phyloP scores from a whole-genome alignment of 495 filamentous ascomycete species.

The Cenococcum geophilum region DNA sequence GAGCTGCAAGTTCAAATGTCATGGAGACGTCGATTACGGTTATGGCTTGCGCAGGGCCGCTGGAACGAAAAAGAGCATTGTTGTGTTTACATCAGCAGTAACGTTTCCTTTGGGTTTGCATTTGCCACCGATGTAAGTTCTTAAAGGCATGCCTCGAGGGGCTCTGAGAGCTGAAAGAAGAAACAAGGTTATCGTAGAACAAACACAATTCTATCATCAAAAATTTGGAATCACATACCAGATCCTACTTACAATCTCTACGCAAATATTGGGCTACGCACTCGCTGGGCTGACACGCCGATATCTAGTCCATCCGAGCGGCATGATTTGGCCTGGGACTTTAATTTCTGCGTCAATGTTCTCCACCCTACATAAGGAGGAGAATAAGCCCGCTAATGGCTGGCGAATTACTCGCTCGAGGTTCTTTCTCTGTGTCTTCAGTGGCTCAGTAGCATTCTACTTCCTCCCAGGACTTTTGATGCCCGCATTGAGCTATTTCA shows the following conservation, averaged over 20 bases:
- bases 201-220: conserved; percentile 81
- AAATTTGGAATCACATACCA: conserved; percentile 68
- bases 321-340: conserved; percentile 90
- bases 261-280: conserved; percentile 77
- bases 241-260: conserved; percentile 72
- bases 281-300: conserved; percentile 74
- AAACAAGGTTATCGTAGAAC: conserved; percentile 67
- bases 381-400: conserved; percentile 73
- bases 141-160: neutral
- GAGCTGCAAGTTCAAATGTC: conserved; percentile 8
- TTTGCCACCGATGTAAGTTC: conserved; percentile 64
- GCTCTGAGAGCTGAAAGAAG: neutral
- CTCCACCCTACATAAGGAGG: conserved; percentile 74
- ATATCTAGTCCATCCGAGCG: conserved; percentile 73
- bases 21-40: conserved; percentile 45
- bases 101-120: conserved; percentile 85
- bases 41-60: conserved; percentile 71
- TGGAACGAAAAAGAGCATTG: conserved; percentile 88
- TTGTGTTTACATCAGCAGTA: conserved; percentile 83
- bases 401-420: conserved; percentile 76
- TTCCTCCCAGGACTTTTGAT: conserved; percentile 80
- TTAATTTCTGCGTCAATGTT: conserved; percentile 85
- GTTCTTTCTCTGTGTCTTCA: conserved; percentile 58
- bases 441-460: conserved; percentile 55
- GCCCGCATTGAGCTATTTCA: conserved; percentile 85